A percentile compares a stretch with the other conserved stretches of the same genome.
Conservation (phyloP, 805 yeast species). For the Starmerella bombicola region DNA sequence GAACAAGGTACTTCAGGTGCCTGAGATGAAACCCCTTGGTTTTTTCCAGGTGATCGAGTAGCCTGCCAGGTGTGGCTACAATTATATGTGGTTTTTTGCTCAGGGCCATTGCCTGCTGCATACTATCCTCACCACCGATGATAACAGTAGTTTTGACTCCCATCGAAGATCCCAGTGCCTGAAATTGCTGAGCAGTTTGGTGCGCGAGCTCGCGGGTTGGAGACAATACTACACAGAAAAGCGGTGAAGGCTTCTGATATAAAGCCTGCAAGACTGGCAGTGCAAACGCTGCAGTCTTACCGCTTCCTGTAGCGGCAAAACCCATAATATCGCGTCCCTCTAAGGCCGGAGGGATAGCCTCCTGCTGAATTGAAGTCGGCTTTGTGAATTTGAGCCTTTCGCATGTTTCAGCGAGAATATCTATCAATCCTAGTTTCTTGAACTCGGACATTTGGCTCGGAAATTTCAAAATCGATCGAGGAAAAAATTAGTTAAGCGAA, state of each 20-base stretch:
- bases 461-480: background rate
- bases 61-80: conserved; percentile 85
- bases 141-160: conserved; percentile 81
- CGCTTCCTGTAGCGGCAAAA: conserved; percentile 94
- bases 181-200: conserved; percentile 81
- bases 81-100: conserved; percentile 89
- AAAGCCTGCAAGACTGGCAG: conserved; percentile 83
- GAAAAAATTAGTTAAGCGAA: conserved; percentile 12
- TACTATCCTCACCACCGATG: conserved; percentile 97
- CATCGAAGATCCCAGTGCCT: conserved; percentile 82
- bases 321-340: conserved; percentile 90
- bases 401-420: conserved; percentile 57
- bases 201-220: conserved; percentile 50
- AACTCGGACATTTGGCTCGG: conserved; percentile 18
- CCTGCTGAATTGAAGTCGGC: conserved; percentile 91
- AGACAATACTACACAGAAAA: conserved; percentile 76
- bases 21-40: conserved; percentile 81
- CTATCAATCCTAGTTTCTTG: conserved; percentile 29
- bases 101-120: conserved; percentile 91
- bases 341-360: conserved; percentile 81
- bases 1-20: conserved; percentile 66
- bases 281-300: conserved; percentile 97
- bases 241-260: conserved; percentile 80
- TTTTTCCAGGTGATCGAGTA: conserved; percentile 85
- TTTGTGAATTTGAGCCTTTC: conserved; percentile 56